Evolutionary conservation across 768 basidiomycete species (phyloP).

Genomic region (Omphalotus guepiniiformis): DNA sequence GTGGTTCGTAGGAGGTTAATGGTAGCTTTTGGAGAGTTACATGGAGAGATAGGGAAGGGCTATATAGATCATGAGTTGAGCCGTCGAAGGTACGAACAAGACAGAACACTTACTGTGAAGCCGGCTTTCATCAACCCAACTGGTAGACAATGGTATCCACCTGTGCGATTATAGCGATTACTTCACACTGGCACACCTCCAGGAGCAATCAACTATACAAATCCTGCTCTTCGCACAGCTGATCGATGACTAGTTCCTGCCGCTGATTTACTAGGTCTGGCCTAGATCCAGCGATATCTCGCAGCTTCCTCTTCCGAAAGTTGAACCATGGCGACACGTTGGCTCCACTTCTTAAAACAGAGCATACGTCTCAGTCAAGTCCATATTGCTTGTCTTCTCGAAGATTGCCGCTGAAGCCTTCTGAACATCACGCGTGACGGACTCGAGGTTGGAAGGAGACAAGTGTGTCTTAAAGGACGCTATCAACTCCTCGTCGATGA

Average conservation of each 20-base stretch:
- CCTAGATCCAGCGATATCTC: slow-evolving; percentile 43
- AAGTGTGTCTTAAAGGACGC: slow-evolving; percentile 39
- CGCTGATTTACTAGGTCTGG: slow-evolving; percentile 17
- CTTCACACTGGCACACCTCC: too few relatives aligned
- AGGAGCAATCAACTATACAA: not conserved
- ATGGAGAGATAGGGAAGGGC: too few relatives aligned
- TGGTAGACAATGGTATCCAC: too few relatives aligned
- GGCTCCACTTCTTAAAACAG: slow-evolving; percentile 41
- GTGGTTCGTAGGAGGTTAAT: too few relatives aligned
- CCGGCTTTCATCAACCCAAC: too few relatives aligned
- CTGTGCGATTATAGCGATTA: too few relatives aligned
- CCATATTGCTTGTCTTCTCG: slow-evolving; percentile 69
- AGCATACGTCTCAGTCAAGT: slow-evolving; percentile 43
- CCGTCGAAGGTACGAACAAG: too few relatives aligned
- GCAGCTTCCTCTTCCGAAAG: slow-evolving; percentile 67
- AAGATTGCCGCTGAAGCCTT: slow-evolving; percentile 28
- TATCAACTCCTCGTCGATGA: slow-evolving; percentile 47
- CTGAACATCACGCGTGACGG: not conserved
- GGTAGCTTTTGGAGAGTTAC: too few relatives aligned
- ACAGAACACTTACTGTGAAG: too few relatives aligned
- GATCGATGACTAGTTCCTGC: slow-evolving; percentile 38
- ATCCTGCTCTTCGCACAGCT: slow-evolving; percentile 49
- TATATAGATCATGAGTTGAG: too few relatives aligned
- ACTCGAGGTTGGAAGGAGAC: slow-evolving; percentile 17
- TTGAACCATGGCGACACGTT: slow-evolving; percentile 73